These are phyloP conservation scores for Nemophila menziesii DNA, from an alignment of 257 asterid species.

Conservation along the genomic window DNA sequence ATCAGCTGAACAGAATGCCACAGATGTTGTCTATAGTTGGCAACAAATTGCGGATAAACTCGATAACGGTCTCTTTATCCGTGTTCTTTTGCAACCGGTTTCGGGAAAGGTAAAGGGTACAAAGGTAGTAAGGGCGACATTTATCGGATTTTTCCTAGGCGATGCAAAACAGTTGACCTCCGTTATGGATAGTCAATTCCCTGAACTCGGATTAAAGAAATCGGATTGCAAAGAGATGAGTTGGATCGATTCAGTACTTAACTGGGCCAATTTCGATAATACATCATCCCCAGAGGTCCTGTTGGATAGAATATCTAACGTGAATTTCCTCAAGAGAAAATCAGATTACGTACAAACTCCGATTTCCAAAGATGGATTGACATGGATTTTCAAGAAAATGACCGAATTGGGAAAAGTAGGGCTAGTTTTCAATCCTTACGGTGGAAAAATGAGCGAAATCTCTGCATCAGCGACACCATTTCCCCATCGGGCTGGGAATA, in stretches of 20 bases:
- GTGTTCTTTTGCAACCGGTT: conserved; percentile 12
- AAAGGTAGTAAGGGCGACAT: conserved; percentile 8
- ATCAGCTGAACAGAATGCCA: conserved; percentile 3
- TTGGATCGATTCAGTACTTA: too few relatives aligned
- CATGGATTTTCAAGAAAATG: too few relatives aligned
- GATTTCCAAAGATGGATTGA: too few relatives aligned
- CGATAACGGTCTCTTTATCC: conserved; percentile 13
- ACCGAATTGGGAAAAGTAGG: conserved; percentile 14
- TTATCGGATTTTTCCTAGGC: conserved; percentile 9
- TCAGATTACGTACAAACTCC: conserved; percentile 18
- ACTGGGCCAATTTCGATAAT: conserved; percentile 11
- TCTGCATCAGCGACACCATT: conserved; percentile 17
- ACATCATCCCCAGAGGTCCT: neutral
- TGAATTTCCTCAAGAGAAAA: conserved; percentile 15
- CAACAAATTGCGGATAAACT: conserved; percentile 5
- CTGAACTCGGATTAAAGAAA: conserved; percentile 11
- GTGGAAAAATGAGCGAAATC: conserved; percentile 25
- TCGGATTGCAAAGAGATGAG: conserved; percentile 11
- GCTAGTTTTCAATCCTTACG: conserved; percentile 20
- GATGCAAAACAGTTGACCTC: conserved; percentile 6
- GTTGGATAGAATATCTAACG: neutral
- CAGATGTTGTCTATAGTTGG: conserved; percentile 2
- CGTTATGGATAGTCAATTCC: neutral
- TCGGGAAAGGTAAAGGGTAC: neutral
- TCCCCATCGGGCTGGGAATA: conserved; percentile 26